These are phyloP conservation scores for Neostapfia colusana DNA, from an alignment of 176 grass and related monocot species.

Conservation along the genomic window DNA sequence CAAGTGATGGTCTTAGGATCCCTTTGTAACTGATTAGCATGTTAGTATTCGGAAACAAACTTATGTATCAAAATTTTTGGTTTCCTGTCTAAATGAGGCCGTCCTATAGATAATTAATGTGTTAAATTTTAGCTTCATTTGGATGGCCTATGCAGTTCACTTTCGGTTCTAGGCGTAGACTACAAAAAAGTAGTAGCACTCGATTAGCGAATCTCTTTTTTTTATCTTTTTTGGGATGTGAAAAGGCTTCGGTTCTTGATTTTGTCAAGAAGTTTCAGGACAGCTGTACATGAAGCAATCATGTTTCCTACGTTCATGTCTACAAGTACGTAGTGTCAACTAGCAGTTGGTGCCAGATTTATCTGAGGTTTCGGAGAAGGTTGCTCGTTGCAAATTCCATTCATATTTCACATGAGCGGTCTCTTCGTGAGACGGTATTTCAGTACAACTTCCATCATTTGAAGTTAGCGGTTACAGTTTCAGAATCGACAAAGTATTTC, in stretches of 20 bases:
- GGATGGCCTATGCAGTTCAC: neutral
- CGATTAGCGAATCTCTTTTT: neutral
- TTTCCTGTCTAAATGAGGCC: conserved; percentile 33
- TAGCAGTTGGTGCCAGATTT: neutral
- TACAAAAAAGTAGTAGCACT: neutral
- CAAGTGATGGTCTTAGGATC: conserved; percentile 10
- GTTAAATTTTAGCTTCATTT: neutral
- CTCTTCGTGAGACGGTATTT: neutral
- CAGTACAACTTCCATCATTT: neutral
- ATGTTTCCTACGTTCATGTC: neutral
- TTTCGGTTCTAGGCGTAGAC: neutral
- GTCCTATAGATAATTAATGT: conserved; percentile 10
- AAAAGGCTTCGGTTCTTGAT: neutral
- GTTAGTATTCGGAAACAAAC: conserved; percentile 29
- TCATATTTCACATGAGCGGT: neutral
- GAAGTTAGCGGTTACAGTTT: neutral
- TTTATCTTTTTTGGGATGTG: neutral
- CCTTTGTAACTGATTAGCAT: conserved; percentile 46
- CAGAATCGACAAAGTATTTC: neutral
- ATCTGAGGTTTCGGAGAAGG: neutral
- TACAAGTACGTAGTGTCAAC: neutral
- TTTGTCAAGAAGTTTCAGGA: neutral
- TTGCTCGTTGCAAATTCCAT: neutral
- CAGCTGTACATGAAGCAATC: neutral
- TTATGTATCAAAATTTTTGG: conserved; percentile 35